Percentiles rank a stretch among this genome's conserved stretches.
Evolutionary conservation across 805 yeast genomes (phyloP).

Genomic region (Nakazawaea wyomingensis): DNA sequence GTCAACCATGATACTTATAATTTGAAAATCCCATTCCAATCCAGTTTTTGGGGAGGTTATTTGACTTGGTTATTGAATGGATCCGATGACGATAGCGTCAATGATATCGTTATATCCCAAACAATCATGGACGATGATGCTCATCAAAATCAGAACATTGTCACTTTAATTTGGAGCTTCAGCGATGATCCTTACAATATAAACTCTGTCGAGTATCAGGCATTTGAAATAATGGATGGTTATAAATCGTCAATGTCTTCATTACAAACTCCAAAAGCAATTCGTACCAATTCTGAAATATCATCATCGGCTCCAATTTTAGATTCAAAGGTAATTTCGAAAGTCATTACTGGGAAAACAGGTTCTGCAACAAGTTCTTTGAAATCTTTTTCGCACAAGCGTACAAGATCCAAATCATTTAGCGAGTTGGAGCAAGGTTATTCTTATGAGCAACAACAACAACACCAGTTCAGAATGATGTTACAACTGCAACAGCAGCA

Average conservation of each 20-base stretch:
- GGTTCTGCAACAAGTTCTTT: neutral
- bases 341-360: conserved; percentile 4
- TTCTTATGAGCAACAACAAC: conserved; percentile 5
- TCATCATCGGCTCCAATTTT: conserved; percentile 5
- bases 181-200: neutral
- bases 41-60: conserved; percentile 12
- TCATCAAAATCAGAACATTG: conserved; percentile 1
- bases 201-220: conserved; percentile 1
- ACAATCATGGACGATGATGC: conserved; percentile 7
- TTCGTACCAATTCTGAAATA: neutral
- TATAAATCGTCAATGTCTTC: no score
- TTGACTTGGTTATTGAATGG: conserved; percentile 14
- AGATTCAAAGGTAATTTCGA: conserved; percentile 10
- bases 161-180: conserved; percentile 9
- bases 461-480: neutral
- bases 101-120: conserved; percentile 8
- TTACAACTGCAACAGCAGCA: neutral
- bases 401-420: conserved; percentile 30
- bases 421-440: conserved; percentile 21
- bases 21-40: conserved; percentile 12
- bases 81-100: conserved; percentile 9
- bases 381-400: conserved; percentile 19
- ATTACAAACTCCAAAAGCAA: neutral
- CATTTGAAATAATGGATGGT: neutral
- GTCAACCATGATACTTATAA: conserved; percentile 6